These are phyloP conservation scores for Pseudotsuga menziesii DNA, from an alignment of 75 land plant species.

Conservation along the genomic window DNA sequence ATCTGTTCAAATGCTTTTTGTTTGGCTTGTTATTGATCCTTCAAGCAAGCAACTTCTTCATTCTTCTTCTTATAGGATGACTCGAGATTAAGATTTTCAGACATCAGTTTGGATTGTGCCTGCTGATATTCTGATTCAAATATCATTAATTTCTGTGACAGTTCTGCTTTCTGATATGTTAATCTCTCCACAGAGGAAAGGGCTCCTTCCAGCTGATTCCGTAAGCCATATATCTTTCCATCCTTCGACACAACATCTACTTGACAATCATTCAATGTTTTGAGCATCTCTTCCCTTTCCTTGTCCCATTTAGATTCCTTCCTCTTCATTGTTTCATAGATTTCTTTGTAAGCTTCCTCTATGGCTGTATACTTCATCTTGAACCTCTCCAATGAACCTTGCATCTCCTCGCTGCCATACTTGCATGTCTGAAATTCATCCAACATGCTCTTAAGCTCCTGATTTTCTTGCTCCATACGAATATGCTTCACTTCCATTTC, in stretches of 20 bases:
- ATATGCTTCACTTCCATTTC: slow-evolving; percentile 31
- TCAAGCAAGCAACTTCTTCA: slow-evolving; percentile 11
- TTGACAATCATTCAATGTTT: slow-evolving; percentile 27
- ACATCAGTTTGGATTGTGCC: slow-evolving; percentile 8
- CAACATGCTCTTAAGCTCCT: slow-evolving; percentile 34
- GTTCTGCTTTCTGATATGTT: slow-evolving; percentile 42
- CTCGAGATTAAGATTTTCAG: slow-evolving; percentile 8
- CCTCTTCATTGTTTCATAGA: slow-evolving; percentile 17
- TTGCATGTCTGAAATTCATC: slow-evolving; percentile 52
- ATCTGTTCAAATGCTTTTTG: slow-evolving; percentile 16
- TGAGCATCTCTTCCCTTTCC: slow-evolving; percentile 19
- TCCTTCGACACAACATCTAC: slow-evolving; percentile 18
- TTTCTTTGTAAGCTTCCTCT: slow-evolving; percentile 36
- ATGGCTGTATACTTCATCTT: slow-evolving; percentile 35
- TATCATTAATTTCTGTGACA: slow-evolving; percentile 27
- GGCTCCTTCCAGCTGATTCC: slow-evolving; percentile 29
- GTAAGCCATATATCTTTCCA: slow-evolving; percentile 20
- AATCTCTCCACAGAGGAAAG: slow-evolving; percentile 23
- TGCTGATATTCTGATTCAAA: slow-evolving; percentile 26
- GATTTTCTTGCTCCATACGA: slow-evolving; percentile 53
- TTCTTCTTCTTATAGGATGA: slow-evolving; percentile 4
- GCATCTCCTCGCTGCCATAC: slow-evolving; percentile 20
- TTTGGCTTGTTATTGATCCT: slow-evolving; percentile 32
- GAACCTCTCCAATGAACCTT: slow-evolving; percentile 29
- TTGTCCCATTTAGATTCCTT: slow-evolving; percentile 40